Evolutionary conservation across 2,329 filamentous ascomycete species (phyloP).

Genomic region (Colletotrichum salicis): DNA sequence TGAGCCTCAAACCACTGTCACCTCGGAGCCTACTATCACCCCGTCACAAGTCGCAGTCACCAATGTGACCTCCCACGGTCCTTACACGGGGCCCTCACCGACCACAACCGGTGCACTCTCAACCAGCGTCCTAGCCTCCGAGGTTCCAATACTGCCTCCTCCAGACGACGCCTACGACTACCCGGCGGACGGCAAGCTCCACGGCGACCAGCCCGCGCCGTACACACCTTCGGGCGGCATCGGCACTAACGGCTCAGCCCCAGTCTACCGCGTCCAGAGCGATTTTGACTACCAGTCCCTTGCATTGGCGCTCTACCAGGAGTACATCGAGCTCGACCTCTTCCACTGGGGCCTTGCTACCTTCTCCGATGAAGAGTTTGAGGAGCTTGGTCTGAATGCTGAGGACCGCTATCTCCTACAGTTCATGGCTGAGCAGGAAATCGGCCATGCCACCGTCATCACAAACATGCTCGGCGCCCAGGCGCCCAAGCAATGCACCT

Average conservation of each 20-base stretch:
- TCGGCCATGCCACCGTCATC: slow-evolving; percentile 80
- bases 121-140: slow-evolving; percentile 65
- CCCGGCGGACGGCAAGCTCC: slow-evolving; percentile 75
- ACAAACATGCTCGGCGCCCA: slow-evolving; percentile 79
- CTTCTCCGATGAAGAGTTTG: slow-evolving; percentile 77
- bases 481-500: slow-evolving; percentile 80
- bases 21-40: slow-evolving; percentile 43
- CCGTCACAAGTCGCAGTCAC: slow-evolving; percentile 50
- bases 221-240: slow-evolving; percentile 79
- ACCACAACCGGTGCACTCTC: slow-evolving; percentile 77
- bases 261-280: slow-evolving; percentile 80
- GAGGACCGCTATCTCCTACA: slow-evolving; percentile 77
- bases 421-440: slow-evolving; percentile 82
- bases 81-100: slow-evolving; percentile 70
- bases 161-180: slow-evolving; percentile 74
- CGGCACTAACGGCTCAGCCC: slow-evolving; percentile 80
- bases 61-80: slow-evolving; percentile 74
- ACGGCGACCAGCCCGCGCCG: slow-evolving; percentile 74
- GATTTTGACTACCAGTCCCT: slow-evolving; percentile 88
- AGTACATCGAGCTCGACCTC: slow-evolving; percentile 86
- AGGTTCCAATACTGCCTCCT: slow-evolving; percentile 67
- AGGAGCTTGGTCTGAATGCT: slow-evolving; percentile 72
- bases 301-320: slow-evolving; percentile 79
- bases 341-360: slow-evolving; percentile 80
- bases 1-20: slow-evolving; percentile 48